A percentile compares a stretch with the other conserved stretches of the same genome.
phyloP scores from a whole-genome alignment of 306 rosid genomes.

The Rosa chinensis region DNA sequence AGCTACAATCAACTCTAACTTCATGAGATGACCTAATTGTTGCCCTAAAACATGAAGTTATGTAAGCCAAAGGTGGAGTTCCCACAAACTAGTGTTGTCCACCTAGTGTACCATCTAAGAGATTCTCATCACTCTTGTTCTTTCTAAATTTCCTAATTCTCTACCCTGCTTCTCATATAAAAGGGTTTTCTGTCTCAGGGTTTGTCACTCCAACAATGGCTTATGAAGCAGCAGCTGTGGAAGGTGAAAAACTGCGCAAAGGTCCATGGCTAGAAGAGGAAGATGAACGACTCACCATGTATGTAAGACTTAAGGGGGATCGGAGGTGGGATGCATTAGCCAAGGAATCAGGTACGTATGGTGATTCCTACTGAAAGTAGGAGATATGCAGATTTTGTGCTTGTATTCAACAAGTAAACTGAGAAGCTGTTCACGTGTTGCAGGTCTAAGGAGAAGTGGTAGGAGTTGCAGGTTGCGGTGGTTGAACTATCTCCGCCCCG shows the following conservation, averaged over 20 bases:
- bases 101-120: slow-evolving; percentile 30
- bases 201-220: slow-evolving; percentile 22
- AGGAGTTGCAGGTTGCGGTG: slow-evolving; percentile 85
- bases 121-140: slow-evolving; percentile 36
- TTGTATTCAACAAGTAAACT: too few relatives aligned
- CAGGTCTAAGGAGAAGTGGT: slow-evolving; percentile 77
- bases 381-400: neutral
- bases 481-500: slow-evolving; percentile 75
- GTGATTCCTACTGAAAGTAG: neutral
- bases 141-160: slow-evolving; percentile 21
- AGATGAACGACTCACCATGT: slow-evolving; percentile 56
- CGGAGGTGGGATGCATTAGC: slow-evolving; percentile 72
- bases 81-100: slow-evolving; percentile 58
- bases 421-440: neutral
- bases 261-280: slow-evolving; percentile 75
- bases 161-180: slow-evolving; percentile 17
- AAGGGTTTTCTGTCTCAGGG: slow-evolving; percentile 18
- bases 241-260: slow-evolving; percentile 46
- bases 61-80: slow-evolving; percentile 53
- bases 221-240: slow-evolving; percentile 30
- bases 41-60: slow-evolving; percentile 14
- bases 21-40: slow-evolving; percentile 37
- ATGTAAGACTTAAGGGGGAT: slow-evolving; percentile 52
- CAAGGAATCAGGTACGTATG: slow-evolving; percentile 56
- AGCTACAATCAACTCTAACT: slow-evolving; percentile 21